Conservation (phyloP, 768 basidiomycete species). For the Auricularia auricula-judae region DNA sequence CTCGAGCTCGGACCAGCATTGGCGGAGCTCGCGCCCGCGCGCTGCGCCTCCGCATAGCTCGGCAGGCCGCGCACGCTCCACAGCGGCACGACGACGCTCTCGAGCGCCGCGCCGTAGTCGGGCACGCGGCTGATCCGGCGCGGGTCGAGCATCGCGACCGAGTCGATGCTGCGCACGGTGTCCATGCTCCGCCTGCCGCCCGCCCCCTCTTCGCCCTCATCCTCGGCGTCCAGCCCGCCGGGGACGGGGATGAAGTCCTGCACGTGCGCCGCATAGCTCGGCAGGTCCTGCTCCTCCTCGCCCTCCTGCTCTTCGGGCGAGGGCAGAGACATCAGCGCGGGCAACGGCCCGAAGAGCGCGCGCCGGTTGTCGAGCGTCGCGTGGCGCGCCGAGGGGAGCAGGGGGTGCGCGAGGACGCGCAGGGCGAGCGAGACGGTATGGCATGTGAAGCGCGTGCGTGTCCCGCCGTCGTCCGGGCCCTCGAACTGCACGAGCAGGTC, state of each 20-base stretch:
- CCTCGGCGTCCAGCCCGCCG: not conserved
- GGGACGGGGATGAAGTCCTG: constrained; percentile 36
- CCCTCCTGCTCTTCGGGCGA: constrained; percentile 46
- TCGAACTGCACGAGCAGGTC: not conserved
- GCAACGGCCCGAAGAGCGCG: constrained; percentile 34
- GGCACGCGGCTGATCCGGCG: constrained; percentile 41
- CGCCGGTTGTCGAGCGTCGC: constrained; percentile 65
- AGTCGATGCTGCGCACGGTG: not conserved
- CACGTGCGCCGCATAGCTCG: constrained; percentile 82
- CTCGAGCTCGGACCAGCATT: no score
- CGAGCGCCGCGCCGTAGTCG: constrained; percentile 75
- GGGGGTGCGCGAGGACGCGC: constrained; percentile 62
- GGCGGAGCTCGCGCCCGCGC: no score
- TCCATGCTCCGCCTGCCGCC: not conserved
- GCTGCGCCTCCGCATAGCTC: constrained; percentile 65
- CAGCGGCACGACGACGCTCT: constrained; percentile 79
- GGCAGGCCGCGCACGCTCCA: constrained; percentile 68
- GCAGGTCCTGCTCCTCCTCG: constrained; percentile 40
- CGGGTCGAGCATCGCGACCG: not conserved
- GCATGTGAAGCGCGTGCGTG: not conserved
- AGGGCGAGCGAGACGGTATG: constrained; percentile 56
- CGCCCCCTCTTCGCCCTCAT: not conserved
- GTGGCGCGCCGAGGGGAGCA: constrained; percentile 64
- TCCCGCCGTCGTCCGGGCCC: not conserved
- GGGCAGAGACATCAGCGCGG: constrained; percentile 18